phyloP scores from a whole-genome alignment of 495 filamentous ascomycete genomes.

The Aspergillus nanangensis region DNA sequence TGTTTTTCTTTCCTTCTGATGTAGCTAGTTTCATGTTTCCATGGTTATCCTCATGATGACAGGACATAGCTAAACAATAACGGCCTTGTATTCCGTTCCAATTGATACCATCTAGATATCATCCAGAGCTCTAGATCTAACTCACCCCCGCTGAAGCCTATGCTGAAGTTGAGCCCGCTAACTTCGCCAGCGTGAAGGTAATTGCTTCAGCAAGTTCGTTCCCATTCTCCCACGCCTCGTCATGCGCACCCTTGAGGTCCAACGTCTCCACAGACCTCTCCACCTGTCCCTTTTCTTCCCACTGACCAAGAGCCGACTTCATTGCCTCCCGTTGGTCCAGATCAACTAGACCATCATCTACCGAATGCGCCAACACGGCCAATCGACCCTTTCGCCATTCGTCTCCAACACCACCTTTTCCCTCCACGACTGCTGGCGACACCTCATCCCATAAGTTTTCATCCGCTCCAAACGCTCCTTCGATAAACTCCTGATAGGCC shows the following conservation, averaged over 20 bases:
- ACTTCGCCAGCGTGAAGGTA: constrained; percentile 25
- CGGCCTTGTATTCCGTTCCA: neutral
- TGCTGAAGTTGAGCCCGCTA: neutral
- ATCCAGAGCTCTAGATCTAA: neutral
- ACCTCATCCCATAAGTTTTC: constrained; percentile 46
- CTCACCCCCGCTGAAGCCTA: neutral
- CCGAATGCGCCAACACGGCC: constrained; percentile 56
- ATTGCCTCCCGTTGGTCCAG: constrained; percentile 47
- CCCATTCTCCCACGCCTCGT: constrained; percentile 54
- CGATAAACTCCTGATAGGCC: constrained; percentile 55
- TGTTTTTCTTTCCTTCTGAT: constrained; percentile 20
- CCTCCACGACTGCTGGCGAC: constrained; percentile 42
- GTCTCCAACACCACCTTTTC: constrained; percentile 26
- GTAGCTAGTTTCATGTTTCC: constrained; percentile 17
- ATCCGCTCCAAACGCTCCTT: constrained; percentile 59
- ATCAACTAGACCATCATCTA: constrained; percentile 58
- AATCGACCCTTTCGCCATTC: constrained; percentile 40
- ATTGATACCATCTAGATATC: neutral
- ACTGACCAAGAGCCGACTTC: constrained; percentile 31
- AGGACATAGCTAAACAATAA: neutral
- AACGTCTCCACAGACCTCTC: constrained; percentile 28
- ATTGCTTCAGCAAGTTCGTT: constrained; percentile 43
- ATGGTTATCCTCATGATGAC: neutral
- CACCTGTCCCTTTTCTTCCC: constrained; percentile 18
- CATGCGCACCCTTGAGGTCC: constrained; percentile 56